Base-by-base conservation (phyloP, 2,329 filamentous ascomycete species). In the Botrytis pseudocinerea region DNA sequence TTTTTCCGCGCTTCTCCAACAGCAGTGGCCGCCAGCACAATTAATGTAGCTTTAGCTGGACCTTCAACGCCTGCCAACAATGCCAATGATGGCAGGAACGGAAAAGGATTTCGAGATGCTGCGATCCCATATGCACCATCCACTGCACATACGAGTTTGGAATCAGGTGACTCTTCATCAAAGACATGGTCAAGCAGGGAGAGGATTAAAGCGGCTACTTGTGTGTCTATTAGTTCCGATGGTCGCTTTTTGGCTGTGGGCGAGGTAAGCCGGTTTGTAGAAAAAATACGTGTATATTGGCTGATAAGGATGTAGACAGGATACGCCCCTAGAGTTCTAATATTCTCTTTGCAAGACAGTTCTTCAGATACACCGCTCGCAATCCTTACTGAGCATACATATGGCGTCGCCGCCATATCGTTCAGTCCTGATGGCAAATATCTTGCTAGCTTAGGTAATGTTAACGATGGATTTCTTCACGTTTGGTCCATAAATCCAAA, bases 391-490 rank as follows among this genome's bases (percentile, higher is more conserved):
- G 96, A 99, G 80, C 96, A 99, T 82, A 91, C 90, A 0, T 97
- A 93, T 82, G 96, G 96, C 10, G 94, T 99, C 46, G 92, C 91
- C 73, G 92, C 93, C 51, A 89, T 99, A 48, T 92, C 94, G 2
- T 99, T 97, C 87, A 98, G 95, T 75, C 87, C 91, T 0, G 93
- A 98, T 81, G 93, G 93, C 20, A 91, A 88, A 76, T 97, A 92
- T 82, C 87, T 99, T 48, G 96, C 96, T 3, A 97, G 94, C 32
- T 86, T 99, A 20, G 96, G 96, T 42, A 89, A 92, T 28, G 88
- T 92, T 72, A 98, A 98, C 80, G 96, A 99, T 82, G 95, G 95
- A 1, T 98, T 97, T 80, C 86, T 99, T 32, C 97, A 95, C 81
- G 87, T 98, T 42, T 98, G 95, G 95, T 90, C 87, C 77, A 89